Conservation (phyloP, 2,329 filamentous ascomycete genomes). For the Lojkania enalia region DNA sequence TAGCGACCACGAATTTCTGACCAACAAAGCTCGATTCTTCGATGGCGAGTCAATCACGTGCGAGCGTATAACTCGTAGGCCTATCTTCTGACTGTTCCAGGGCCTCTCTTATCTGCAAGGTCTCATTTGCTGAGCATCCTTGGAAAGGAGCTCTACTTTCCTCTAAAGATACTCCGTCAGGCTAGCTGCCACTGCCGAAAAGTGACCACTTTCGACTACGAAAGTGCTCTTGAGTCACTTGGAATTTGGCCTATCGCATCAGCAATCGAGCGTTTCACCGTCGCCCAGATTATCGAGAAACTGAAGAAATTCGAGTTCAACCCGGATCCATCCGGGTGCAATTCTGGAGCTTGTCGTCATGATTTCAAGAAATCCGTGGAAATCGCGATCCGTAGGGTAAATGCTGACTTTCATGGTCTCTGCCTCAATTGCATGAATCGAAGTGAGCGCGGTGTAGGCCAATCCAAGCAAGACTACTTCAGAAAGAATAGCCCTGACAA, state of each 20-base stretch:
- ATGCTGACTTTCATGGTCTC: slow-evolving; percentile 19
- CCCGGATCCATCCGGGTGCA: slow-evolving; percentile 11
- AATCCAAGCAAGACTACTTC: slow-evolving; percentile 13
- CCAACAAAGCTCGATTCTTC: slow-evolving; percentile 13
- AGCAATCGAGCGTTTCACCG: slow-evolving; percentile 11
- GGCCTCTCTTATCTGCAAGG: slow-evolving; percentile 17
- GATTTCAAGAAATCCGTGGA: slow-evolving; percentile 19
- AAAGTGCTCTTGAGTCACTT: slow-evolving; percentile 13
- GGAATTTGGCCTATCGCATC: slow-evolving; percentile 18
- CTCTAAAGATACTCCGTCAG: slow-evolving; percentile 16
- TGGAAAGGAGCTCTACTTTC: slow-evolving; percentile 14
- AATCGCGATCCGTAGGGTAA: slow-evolving; percentile 15
- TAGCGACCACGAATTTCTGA: slow-evolving; percentile 12
- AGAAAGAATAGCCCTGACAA: slow-evolving; percentile 16
- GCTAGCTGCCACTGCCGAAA: slow-evolving; percentile 20
- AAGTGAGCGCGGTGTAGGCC: slow-evolving; percentile 11
- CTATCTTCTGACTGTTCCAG: slow-evolving; percentile 5
- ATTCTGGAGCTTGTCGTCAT: slow-evolving; percentile 13
- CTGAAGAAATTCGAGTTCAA: slow-evolving; percentile 18
- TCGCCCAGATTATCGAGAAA: slow-evolving; percentile 15
- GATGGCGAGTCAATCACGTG: slow-evolving; percentile 13
- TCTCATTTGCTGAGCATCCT: slow-evolving; percentile 16
- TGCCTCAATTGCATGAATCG: slow-evolving; percentile 25
- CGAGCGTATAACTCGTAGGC: not conserved
- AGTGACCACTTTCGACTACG: slow-evolving; percentile 22